Base-by-base conservation (phyloP, 495 filamentous ascomycete genomes). In the Penicillium nucicola region DNA sequence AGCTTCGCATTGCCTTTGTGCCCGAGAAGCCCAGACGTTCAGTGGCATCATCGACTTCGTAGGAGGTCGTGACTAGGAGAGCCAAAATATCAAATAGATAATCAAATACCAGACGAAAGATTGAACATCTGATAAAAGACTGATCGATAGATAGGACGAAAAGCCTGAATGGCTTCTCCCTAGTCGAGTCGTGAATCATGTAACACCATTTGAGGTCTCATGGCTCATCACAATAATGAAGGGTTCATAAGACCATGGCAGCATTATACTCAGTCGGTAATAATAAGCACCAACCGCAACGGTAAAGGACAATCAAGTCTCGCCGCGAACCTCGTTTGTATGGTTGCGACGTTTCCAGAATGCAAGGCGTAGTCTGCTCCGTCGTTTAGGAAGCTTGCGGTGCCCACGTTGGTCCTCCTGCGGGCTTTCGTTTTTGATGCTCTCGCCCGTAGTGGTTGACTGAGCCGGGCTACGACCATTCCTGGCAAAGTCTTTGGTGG, bases 321-420 rank as follows among this genome's bases (percentile, higher is more conserved):
- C 71, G 37, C 69, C 68, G 20, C 62, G 65, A 33, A 75, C 56
- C 45, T 75, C 71, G 17, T 66, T 64, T 31, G 66, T 65, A 44
- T 67, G 63, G 42, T 56, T 57, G 34, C 65, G 69, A 20, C 73
- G 73, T 43, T 65, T 71, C 73, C 73, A 77, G 44, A 77, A 77
- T 23, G 73, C 73, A 39, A 77, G 58, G 28, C 73, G 65, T 15
- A 77, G 59, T 22, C 73, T 67, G 56, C 73, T 77, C 37, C 66
- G 64, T 19, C 66, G 64, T 45, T 74, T 74, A 15, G 65, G 64
- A 28, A 75, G 59, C 42, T 58, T 58, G 22, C 61, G 50, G 15
- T 46, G 40, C 42, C 57, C 63, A 18, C 41, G 25, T 15, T 52
- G 48, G n/a, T 65, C 66, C 17, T 64, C 62, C 20, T 55, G 61